Evolutionary conservation across 441 rosid genomes (phyloP), one percentile per base, ranked within the genome.

Genomic region (Pelargonium fulgidum): DNA sequence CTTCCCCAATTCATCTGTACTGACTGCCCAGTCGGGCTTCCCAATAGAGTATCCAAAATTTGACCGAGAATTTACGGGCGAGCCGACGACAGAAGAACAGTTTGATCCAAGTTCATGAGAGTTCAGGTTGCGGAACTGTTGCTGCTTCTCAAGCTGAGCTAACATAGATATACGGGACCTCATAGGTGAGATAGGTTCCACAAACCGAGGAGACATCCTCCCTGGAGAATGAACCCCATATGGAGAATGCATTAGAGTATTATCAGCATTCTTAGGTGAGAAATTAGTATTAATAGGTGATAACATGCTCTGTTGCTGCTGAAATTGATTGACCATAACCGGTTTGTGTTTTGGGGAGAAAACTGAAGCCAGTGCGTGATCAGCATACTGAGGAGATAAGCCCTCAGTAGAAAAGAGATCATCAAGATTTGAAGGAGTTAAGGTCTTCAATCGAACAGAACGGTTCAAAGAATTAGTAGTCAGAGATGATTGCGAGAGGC

Each of bases 341-440:
- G 93, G 83, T 67, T 88, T 86, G 67, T 86, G 89, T 0, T 84
- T 85, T 0, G 91, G 91, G 1, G 89, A 84, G 81, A 82, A 88
- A 69, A 83, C 82, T 0, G 88, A 71, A 16, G 84, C 88, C 76
- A 85, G 64, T 19, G 82, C 75, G 5, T 81, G 84, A 71, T 86
- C 91, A 0, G 89, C 76, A 29, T 81, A 88, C 11, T 87, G 82
- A 12, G 93, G 88, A 64, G 93, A 86, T n/a, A 71, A 83, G 69
- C 85, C 78, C 82, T 88, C 93, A 0, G 88, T 82, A 45, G 88
- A 86, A 72, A 88, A 88, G 65, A 88, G 84, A 68, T 88, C 93
- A 47, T 85, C 91, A 1, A 88, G 91, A 72, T 86, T 88, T 6
- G 93, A 88, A 1, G 91, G 88, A 22, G 85, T 81, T 73, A 86